These are phyloP conservation scores for Penicillium sp. DNA, from an alignment of 2,329 filamentous ascomycete species.

Conservation along the genomic window DNA sequence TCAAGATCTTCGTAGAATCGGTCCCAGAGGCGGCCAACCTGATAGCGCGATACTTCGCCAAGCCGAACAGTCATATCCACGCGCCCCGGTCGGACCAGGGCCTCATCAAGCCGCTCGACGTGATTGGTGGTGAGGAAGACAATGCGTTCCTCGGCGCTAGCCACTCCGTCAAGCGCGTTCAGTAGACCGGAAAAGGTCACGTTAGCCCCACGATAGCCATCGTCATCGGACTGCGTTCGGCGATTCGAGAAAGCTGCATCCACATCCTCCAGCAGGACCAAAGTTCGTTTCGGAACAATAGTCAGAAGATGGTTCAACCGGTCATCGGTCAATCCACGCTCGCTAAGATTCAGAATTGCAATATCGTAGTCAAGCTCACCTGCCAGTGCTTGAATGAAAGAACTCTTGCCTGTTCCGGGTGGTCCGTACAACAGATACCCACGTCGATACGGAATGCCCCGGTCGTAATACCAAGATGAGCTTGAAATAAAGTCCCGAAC, in stretches of 20 bases:
- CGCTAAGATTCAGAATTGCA: conserved; percentile 86
- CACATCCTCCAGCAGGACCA: conserved; percentile 84
- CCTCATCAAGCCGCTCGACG: conserved; percentile 82
- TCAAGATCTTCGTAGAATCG: conserved; percentile 90
- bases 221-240: conserved; percentile 65
- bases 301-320: conserved; percentile 81
- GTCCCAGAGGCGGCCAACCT: conserved; percentile 87
- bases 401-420: conserved; percentile 89
- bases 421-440: conserved; percentile 89
- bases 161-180: conserved; percentile 85
- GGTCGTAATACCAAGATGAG: conserved; percentile 85
- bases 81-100: conserved; percentile 83
- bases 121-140: conserved; percentile 95
- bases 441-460: conserved; percentile 89
- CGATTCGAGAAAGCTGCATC: conserved; percentile 88
- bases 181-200: conserved; percentile 93
- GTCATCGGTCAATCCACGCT: conserved; percentile 85
- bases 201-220: conserved; percentile 82
- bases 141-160: conserved; percentile 89
- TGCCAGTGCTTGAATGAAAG: conserved; percentile 92
- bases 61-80: conserved; percentile 92
- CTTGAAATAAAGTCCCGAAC: conserved; percentile 78
- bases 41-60: conserved; percentile 80
- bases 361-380: conserved; percentile 92
- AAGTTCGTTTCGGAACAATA: conserved; percentile 77